Evolutionary conservation across 768 basidiomycete species (phyloP).

Genomic region (Leccinum subgranulosum): DNA sequence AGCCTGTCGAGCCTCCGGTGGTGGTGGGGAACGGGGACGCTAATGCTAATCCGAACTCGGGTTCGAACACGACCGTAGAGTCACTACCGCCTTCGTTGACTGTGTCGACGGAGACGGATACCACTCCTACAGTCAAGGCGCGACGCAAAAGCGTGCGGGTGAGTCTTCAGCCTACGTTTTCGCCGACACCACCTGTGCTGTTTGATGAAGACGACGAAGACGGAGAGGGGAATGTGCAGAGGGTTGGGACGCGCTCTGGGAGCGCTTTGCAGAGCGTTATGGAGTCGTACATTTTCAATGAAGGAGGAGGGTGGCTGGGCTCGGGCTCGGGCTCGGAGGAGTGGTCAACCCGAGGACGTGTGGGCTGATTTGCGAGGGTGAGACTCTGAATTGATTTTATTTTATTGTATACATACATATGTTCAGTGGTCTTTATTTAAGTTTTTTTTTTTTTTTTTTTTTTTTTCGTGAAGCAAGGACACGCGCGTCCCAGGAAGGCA

Average conservation of each 20-base stretch:
- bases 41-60: background rate
- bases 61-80: background rate
- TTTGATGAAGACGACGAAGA: constrained; percentile 45
- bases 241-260: too few relatives aligned
- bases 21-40: background rate
- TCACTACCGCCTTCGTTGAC: background rate
- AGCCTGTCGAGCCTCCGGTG: constrained; percentile 8
- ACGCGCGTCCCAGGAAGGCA: too few relatives aligned
- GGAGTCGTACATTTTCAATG: constrained; percentile 8
- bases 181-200: constrained; percentile 63
- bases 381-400: too few relatives aligned
- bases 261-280: too few relatives aligned
- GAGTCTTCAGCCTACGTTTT: constrained; percentile 73
- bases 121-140: background rate
- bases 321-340: background rate
- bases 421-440: too few relatives aligned
- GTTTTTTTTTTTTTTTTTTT: too few relatives aligned
- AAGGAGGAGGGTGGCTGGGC: background rate
- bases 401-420: too few relatives aligned
- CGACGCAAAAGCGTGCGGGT: constrained; percentile 75
- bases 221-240: constrained; percentile 15
- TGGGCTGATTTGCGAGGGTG: too few relatives aligned
- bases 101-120: background rate
- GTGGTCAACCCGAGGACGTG: too few relatives aligned
- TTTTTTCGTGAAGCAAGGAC: too few relatives aligned